A percentile compares a stretch with the other conserved stretches of the same genome.
phyloP scores from a whole-genome alignment of 495 filamentous ascomycete genomes.

The Xylaria sp. region DNA sequence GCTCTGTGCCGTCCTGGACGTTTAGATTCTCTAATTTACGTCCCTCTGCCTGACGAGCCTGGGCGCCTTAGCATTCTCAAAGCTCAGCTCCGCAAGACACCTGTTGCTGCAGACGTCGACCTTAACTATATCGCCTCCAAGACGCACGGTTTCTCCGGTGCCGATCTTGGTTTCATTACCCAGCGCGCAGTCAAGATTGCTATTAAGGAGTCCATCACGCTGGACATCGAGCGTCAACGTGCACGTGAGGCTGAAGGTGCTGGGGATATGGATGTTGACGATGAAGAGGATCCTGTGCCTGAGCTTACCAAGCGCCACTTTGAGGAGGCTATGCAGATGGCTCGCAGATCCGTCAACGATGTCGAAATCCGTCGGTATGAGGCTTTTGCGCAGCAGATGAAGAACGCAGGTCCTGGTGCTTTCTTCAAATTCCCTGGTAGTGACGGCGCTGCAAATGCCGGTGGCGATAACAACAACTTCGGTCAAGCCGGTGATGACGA shows the following conservation, averaged over 20 bases:
- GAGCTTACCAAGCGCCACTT: constrained; percentile 96
- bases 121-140: constrained; percentile 91
- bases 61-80: constrained; percentile 88
- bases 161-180: constrained; percentile 98
- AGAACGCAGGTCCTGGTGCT: constrained; percentile 91
- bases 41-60: constrained; percentile 89
- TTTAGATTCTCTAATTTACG: constrained; percentile 98
- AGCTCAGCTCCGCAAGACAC: constrained; percentile 98
- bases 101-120: constrained; percentile 86
- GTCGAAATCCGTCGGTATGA: constrained; percentile 98
- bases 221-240: constrained; percentile 88
- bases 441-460: constrained; percentile 59
- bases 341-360: constrained; percentile 90
- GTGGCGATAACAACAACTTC: constrained; percentile 53
- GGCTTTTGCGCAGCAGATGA: constrained; percentile 98
- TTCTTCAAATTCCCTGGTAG: constrained; percentile 94
- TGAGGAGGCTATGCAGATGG: constrained; percentile 96
- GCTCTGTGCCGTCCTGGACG: constrained; percentile 97
- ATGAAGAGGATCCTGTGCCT: constrained; percentile 92
- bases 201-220: constrained; percentile 94
- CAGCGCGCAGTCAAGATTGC: constrained; percentile 99
- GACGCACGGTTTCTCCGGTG: constrained; percentile 99
- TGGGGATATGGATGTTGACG: constrained; percentile 82
- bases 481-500: constrained; percentile 88
- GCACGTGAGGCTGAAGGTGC: constrained; percentile 85